phyloP scores from a whole-genome alignment of 23 red algal genomes.

The Cyanidioschyzon merolae region DNA sequence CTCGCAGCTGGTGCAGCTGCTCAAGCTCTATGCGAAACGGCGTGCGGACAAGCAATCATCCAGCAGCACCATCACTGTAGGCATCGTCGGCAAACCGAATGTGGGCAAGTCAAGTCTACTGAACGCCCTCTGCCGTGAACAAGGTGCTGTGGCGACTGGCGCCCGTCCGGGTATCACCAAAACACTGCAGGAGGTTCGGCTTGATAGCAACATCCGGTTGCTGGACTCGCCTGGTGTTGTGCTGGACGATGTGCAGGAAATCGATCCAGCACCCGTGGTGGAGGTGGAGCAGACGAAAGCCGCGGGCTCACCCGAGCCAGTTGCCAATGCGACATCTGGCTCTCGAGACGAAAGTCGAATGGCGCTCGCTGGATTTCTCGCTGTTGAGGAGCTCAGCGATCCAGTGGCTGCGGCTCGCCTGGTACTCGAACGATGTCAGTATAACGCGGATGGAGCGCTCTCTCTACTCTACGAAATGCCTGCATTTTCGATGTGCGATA shows the following conservation, averaged over 20 bases:
- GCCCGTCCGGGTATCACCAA: constrained; percentile 75
- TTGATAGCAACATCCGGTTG: constrained; percentile 75
- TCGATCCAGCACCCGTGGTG: background rate
- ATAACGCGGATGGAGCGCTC: background rate
- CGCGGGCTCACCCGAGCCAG: background rate
- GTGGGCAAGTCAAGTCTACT: constrained; percentile 88
- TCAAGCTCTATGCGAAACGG: constrained; percentile 61
- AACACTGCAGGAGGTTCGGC: constrained; percentile 72
- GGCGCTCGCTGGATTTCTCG: constrained; percentile 63
- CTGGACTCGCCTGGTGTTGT: constrained; percentile 94
- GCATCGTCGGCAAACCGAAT: constrained; percentile 93
- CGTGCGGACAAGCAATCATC: constrained; percentile 11
- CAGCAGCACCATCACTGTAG: constrained; percentile 53
- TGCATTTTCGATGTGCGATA: background rate
- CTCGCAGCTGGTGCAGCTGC: constrained; percentile 30
- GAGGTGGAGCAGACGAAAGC: background rate
- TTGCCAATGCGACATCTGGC: background rate
- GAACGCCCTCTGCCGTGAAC: constrained; percentile 58
- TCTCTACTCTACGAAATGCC: constrained; percentile 10
- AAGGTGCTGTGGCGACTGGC: constrained; percentile 49
- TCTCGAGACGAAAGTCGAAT: constrained; percentile 36
- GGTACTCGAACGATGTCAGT: constrained; percentile 39
- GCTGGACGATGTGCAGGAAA: constrained; percentile 22
- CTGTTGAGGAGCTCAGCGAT: constrained; percentile 48
- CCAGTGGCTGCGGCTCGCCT: constrained; percentile 49